phyloP scores from a whole-genome alignment of 768 basidiomycete genomes.

The Leucocoprinus birnbaumii region DNA sequence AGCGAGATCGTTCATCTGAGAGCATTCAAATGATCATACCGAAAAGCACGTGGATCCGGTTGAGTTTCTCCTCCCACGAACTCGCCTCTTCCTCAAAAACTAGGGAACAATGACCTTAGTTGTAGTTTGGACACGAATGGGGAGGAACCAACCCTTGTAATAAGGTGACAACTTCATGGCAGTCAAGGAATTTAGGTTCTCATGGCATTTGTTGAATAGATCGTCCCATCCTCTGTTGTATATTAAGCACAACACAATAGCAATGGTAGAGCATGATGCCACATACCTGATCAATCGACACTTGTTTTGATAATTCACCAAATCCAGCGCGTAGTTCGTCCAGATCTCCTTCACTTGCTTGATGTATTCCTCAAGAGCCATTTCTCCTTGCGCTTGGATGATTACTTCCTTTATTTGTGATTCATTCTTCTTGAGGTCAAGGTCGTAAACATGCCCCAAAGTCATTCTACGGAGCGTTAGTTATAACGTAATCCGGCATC shows the following conservation, averaged over 20 bases:
- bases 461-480: slow-evolving; percentile 66
- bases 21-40: slow-evolving; percentile 42
- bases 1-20: slow-evolving; percentile 7
- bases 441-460: slow-evolving; percentile 92
- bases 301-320: slow-evolving; percentile 98
- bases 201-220: slow-evolving; percentile 93
- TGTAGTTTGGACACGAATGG: background rate
- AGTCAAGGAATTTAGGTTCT: slow-evolving; percentile 92
- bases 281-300: slow-evolving; percentile 85
- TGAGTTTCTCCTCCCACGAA: slow-evolving; percentile 96
- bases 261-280: slow-evolving; percentile 13
- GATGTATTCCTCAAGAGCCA: slow-evolving; percentile 95
- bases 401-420: slow-evolving; percentile 90
- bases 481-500: background rate
- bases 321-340: slow-evolving; percentile 92
- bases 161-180: slow-evolving; percentile 99
- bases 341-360: slow-evolving; percentile 96
- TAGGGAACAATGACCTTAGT: slow-evolving; percentile 22
- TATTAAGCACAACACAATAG: slow-evolving; percentile 6
- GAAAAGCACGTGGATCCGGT: slow-evolving; percentile 94
- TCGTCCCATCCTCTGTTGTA: slow-evolving; percentile 88
- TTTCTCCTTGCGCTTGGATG: slow-evolving; percentile 97
- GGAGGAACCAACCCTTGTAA: slow-evolving; percentile 70
- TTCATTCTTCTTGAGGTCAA: slow-evolving; percentile 96
- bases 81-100: slow-evolving; percentile 92